Evolutionary conservation across 108 stramenopile genomes (phyloP).

Genomic region (Pseudonitzschia delicatissima): DNA sequence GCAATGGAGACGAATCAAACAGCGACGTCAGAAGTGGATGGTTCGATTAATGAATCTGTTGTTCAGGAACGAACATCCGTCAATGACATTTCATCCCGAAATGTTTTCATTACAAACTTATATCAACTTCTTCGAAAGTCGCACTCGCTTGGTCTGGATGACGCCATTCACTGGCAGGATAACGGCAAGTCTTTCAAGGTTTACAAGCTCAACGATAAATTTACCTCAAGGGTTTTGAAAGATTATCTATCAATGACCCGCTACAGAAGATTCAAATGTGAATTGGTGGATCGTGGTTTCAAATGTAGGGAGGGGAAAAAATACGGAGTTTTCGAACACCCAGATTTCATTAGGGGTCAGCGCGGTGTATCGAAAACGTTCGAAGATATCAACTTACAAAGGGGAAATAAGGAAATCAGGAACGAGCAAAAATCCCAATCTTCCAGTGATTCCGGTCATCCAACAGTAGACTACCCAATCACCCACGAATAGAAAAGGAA

Average conservation of each 20-base stretch:
- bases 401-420: not conserved
- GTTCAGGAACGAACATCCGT: not conserved
- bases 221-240: not conserved
- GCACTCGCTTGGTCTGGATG: not conserved
- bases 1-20: not conserved
- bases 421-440: too few relatives aligned
- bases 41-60: not conserved
- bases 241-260: not conserved
- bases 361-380: not conserved
- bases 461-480: too few relatives aligned
- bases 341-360: not conserved
- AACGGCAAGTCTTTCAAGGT: not conserved
- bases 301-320: conserved; percentile 1
- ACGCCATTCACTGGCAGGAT: conserved; percentile 1
- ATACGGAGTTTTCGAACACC: not conserved
- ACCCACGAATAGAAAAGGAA: not conserved
- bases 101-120: not conserved
- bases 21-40: not conserved
- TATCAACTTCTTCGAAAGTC: not conserved
- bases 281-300: conserved; percentile 8
- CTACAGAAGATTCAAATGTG: not conserved
- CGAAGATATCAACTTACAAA: not conserved
- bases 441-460: too few relatives aligned
- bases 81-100: not conserved
- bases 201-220: not conserved